Evolutionary conservation across 73 alveolate species (phyloP).

Genomic region (Uronychia setigera): DNA sequence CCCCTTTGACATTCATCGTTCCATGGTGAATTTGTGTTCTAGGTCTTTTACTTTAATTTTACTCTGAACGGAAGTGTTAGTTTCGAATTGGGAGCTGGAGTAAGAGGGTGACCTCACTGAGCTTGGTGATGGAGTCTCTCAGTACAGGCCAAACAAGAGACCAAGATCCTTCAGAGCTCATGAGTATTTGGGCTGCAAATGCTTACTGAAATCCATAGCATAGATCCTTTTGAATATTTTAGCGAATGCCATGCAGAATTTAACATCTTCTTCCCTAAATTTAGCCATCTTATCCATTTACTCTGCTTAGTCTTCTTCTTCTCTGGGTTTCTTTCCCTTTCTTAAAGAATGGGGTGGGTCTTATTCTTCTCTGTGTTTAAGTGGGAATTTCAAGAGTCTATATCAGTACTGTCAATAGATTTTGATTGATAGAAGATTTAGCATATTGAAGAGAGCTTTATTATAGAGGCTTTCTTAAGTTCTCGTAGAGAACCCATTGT

Average conservation of each 20-base stretch:
- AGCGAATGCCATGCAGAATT: background rate
- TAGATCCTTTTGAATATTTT: background rate
- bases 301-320: no score
- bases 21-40: background rate
- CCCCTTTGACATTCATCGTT: background rate
- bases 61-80: background rate
- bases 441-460: background rate
- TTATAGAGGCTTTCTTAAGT: background rate
- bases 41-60: background rate
- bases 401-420: no score
- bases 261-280: background rate
- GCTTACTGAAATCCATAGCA: background rate
- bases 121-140: background rate
- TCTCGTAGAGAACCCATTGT: background rate
- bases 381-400: no score
- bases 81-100: background rate
- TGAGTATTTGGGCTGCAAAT: background rate
- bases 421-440: background rate
- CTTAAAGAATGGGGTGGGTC: no score
- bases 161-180: background rate
- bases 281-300: background rate
- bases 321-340: no score
- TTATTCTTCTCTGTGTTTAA: no score
- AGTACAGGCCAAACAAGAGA: background rate
- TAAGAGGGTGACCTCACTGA: background rate